Evolutionary conservation across 768 basidiomycete species (phyloP).

Genomic region (Boletus patriciae): DNA sequence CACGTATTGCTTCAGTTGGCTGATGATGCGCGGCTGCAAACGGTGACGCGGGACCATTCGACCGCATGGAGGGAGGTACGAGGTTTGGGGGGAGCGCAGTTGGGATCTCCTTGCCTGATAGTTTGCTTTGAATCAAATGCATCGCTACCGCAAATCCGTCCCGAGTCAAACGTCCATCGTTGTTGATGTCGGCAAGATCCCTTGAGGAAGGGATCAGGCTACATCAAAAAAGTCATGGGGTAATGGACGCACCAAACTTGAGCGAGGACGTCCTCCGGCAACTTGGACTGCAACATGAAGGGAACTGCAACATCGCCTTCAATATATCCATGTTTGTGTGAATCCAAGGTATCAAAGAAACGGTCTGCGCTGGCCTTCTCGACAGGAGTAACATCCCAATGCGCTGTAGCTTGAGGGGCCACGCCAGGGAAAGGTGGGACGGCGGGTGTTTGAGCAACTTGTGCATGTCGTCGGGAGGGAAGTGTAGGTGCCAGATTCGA

Average conservation of each 20-base stretch:
- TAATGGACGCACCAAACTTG: constrained; percentile 73
- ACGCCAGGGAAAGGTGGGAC: constrained; percentile 33
- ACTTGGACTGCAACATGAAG: constrained; percentile 89
- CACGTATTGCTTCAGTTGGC: constrained; percentile 40
- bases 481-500: constrained; percentile 22
- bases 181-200: constrained; percentile 91
- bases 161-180: constrained; percentile 80
- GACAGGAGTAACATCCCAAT: constrained; percentile 81
- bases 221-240: neutral
- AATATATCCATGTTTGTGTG: constrained; percentile 70
- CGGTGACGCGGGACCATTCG: constrained; percentile 33
- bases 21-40: constrained; percentile 42
- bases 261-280: constrained; percentile 82
- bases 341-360: constrained; percentile 83
- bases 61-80: constrained; percentile 80
- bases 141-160: constrained; percentile 96
- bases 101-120: constrained; percentile 78
- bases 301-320: constrained; percentile 95
- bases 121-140: constrained; percentile 86
- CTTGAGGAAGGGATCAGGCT: constrained; percentile 39
- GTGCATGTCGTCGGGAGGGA: constrained; percentile 22
- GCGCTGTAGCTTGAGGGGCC: constrained; percentile 27
- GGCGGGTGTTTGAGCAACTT: constrained; percentile 19
- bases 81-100: constrained; percentile 66
- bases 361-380: constrained; percentile 79